Conservation (phyloP, 1,139 yeast species). For the Suhomyces atakaporum region DNA sequence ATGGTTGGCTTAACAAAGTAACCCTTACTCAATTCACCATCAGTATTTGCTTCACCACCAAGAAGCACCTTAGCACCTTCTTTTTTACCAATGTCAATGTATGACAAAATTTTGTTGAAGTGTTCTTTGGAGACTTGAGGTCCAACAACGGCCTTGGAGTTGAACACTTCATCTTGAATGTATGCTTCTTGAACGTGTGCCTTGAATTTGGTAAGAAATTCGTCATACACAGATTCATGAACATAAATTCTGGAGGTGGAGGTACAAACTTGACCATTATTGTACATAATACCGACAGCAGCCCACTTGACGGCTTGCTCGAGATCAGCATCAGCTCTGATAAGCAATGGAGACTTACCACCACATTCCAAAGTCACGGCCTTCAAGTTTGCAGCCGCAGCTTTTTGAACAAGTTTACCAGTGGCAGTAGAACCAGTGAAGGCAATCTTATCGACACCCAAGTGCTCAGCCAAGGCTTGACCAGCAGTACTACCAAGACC, state of each 20-base stretch:
- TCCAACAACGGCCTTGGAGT: slow-evolving; percentile 62
- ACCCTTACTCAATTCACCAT: slow-evolving; percentile 43
- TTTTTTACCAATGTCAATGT: slow-evolving; percentile 53
- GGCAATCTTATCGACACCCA: slow-evolving; percentile 62
- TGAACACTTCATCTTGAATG: slow-evolving; percentile 62
- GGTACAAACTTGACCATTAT: slow-evolving; percentile 59
- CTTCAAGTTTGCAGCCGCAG: slow-evolving; percentile 63
- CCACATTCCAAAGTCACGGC: slow-evolving; percentile 91
- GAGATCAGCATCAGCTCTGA: slow-evolving; percentile 73
- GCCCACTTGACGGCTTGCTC: slow-evolving; percentile 85
- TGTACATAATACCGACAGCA: slow-evolving; percentile 78
- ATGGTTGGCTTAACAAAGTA: slow-evolving; percentile 56
- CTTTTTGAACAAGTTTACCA: slow-evolving; percentile 59
- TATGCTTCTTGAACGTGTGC: slow-evolving; percentile 40
- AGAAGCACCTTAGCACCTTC: slow-evolving; percentile 56
- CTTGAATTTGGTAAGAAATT: slow-evolving; percentile 49
- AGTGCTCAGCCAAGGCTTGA: slow-evolving; percentile 56
- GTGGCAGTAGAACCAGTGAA: slow-evolving; percentile 66
- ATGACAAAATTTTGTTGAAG: slow-evolving; percentile 57
- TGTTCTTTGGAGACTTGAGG: slow-evolving; percentile 77
- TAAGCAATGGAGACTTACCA: slow-evolving; percentile 79
- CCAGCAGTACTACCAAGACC: slow-evolving; percentile 61
- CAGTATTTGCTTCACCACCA: slow-evolving; percentile 47
- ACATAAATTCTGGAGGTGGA: slow-evolving; percentile 49
- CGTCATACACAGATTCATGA: slow-evolving; percentile 45